phyloP scores from a whole-genome alignment of 1,139 yeast species.

The Scheffersomyces quercinus region DNA sequence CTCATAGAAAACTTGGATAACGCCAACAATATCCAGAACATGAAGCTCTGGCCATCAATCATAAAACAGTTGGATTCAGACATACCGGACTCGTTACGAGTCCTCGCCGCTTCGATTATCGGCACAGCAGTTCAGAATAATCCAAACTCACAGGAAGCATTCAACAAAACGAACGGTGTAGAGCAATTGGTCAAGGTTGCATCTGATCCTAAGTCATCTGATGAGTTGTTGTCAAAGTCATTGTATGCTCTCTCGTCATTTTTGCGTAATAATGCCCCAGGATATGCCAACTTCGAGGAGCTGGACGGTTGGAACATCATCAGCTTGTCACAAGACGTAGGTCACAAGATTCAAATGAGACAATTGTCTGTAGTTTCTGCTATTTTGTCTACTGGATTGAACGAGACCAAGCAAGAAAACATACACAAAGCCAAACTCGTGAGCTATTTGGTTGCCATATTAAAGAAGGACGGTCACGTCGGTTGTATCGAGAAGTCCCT shows the following conservation, averaged over 20 bases:
- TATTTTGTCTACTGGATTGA: conserved; percentile 52
- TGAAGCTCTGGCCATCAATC: conserved; percentile 77
- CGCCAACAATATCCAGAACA: conserved; percentile 86
- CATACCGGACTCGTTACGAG: conserved; percentile 40
- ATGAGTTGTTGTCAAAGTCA: conserved; percentile 57
- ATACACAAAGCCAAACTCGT: conserved; percentile 46
- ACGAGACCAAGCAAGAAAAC: conserved; percentile 35
- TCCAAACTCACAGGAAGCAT: conserved; percentile 67
- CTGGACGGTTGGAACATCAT: conserved; percentile 63
- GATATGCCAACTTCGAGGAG: conserved; percentile 55
- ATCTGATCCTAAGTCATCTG: conserved; percentile 20
- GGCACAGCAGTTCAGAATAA: conserved; percentile 96
- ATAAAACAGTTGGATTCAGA: conserved; percentile 50
- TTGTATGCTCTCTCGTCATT: conserved; percentile 76
- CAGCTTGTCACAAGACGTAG: conserved; percentile 17
- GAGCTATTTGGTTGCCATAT: conserved; percentile 35
- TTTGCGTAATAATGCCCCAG: conserved; percentile 67
- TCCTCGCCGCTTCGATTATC: conserved; percentile 68
- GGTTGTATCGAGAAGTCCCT: conserved; percentile 64
- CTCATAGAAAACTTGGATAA: conserved; percentile 90
- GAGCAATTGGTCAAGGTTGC: conserved; percentile 45
- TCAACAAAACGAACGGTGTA: conserved; percentile 52
- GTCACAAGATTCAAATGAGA: conserved; percentile 50
- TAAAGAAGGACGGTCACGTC: conserved; percentile 41
- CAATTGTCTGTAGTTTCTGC: conserved; percentile 59